Base-by-base conservation (phyloP, 352 stramenopile species). In the Pythium diclinum region DNA sequence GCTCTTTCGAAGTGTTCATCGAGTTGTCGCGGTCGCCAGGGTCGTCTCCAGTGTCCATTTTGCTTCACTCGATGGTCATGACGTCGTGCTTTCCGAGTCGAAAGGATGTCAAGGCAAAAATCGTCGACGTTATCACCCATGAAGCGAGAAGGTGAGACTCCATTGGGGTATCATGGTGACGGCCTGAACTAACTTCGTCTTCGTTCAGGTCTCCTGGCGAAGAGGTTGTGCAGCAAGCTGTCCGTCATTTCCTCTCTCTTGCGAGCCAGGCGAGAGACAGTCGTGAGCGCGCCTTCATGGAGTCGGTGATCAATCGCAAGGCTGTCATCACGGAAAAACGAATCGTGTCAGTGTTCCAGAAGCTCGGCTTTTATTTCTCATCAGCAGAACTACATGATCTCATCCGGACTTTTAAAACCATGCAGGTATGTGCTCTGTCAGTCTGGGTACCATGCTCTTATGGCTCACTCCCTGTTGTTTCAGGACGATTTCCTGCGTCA, bases 321-420 rank as follows among this genome's bases (percentile, higher is more conserved):
- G 38, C 78, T 19, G 76, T 91, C 6, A 71, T 91, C 32, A 91
- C 82, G 0, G 82, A 91, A 30, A 73, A 77, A 17, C 85, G 87
- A 53, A 69, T 89, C 6, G 44, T 63, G 14, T 64, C 66, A 1
- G 68, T 77, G 3, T 89, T 91, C 17, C 62, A 80, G 40, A 73
- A 76, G 13, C 77, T 91, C 32, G 82, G 79, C 0, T 89, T 89
- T 30, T 79, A 79, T 40, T 85, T 91, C 17, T 61, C 78, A 5
- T 28, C 62, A 1, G 60, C 54, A n/a, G 82, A 91, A 61, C 61
- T 86, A 8, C 74, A 76, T 3, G 73, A 77, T 4, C 59, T 90
- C 0, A 76, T 86, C 9, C 68, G 48, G 4, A 71, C 75, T 40
- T 85, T 88, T 28, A 83, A 69, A 33, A 69, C 60, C 42, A 77